These are phyloP conservation scores for Colletotrichum sp. DNA, from an alignment of 2,329 filamentous ascomycete genomes.

Conservation along the genomic window DNA sequence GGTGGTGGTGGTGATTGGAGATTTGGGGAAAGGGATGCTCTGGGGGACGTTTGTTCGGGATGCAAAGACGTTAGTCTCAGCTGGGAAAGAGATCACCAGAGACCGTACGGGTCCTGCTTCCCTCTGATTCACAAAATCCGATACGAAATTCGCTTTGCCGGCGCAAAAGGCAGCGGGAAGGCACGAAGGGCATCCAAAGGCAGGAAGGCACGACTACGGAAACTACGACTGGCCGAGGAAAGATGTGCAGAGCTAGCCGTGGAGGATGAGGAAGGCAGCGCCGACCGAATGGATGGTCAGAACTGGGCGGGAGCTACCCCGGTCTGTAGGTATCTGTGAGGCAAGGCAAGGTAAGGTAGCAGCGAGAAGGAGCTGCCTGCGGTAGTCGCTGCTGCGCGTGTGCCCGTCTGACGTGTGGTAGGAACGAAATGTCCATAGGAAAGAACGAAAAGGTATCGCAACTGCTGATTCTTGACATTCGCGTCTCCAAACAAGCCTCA, in stretches of 20 bases:
- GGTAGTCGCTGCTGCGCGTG: neutral
- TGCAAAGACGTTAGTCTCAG: neutral
- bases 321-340: neutral
- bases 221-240: neutral
- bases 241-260: neutral
- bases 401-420: neutral
- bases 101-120: neutral
- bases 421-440: neutral
- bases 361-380: neutral
- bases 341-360: neutral
- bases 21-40: neutral
- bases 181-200: neutral
- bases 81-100: neutral
- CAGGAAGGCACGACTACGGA: neutral
- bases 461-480: neutral
- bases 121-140: neutral
- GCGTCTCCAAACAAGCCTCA: neutral
- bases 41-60: neutral
- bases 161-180: neutral
- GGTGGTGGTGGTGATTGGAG: neutral
- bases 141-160: neutral
- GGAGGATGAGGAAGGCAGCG: neutral
- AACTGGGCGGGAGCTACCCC: conserved; percentile 3
- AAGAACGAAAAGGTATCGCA: neutral
- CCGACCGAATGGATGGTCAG: neutral